Evolutionary conservation across 352 stramenopile species (phyloP), one percentile per base, ranked within the genome.

Genomic region (Thalassiosira oceanica): DNA sequence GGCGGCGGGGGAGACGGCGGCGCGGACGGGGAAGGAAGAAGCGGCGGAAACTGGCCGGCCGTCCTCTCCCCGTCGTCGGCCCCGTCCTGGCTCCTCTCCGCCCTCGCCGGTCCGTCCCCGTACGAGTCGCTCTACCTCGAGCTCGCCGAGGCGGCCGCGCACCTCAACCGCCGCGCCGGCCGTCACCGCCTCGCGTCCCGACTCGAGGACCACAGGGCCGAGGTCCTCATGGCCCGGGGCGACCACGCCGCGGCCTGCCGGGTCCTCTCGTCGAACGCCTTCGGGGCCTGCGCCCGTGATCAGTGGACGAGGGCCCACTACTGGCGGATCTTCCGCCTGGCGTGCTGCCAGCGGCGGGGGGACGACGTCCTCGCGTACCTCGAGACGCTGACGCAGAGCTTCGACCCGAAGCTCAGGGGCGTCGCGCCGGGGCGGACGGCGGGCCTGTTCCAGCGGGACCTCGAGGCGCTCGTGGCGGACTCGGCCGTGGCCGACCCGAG

Each of bases 261-360:
- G 20, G 48, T 67, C 6, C 33, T 86, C 1, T 54, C 68, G 1
- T n/a, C n/a, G n/a, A 62, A 64, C 1, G 74, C 70, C 26, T 58
- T 81, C 26, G 54, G 76, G 15, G 54, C 51, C 27, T 75, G 36
- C 50, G 66, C 65, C 8, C 46, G 44, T 37, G 83, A 88, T 61
- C 65, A 84, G 42, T 90, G 83, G 83, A 78, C 83, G 33, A 61
- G 62, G n/a, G 66, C 50, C 23, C 65, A 83, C 46, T 88, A 86
- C 43, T 88, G 79, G 70, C 53, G 72, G 5, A 67, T 88, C 24
- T 88, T 90, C 70, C 77, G 78, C 10, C 48, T 90, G 11, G 74
- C 80, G 18, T 80, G 62, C 56, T 87, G 76, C 62, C 83, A 87
- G 50, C 55, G 83, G 36, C 73, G 69, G 45, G 70, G 54, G n/a